Base-by-base conservation (phyloP, 2,329 filamentous ascomycete species). In the Hymenoscyphus occultus region DNA sequence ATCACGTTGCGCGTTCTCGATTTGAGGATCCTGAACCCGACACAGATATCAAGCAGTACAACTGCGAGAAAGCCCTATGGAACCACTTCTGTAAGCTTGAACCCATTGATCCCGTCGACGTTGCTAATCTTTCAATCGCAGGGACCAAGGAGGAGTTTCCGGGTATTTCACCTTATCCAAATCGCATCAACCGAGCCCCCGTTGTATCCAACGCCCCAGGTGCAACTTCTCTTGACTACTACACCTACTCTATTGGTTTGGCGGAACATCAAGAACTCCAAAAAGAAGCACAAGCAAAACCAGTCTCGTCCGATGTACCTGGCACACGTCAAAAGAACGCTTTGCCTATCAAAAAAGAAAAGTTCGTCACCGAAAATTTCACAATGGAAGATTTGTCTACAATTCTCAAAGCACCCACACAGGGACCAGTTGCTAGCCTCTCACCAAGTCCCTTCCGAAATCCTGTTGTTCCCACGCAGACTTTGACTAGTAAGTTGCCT, bases 1-100 rank as follows among this genome's bases (percentile, higher is more conserved):
- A 61, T 1, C 28, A 28, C 12, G 16, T 61, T 22, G 40, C 59
- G 2, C 22, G 13, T 35, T 31, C 10, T 9, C 22, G 45, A 22
- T 56, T 19, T 39, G 42, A 61, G 31, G 42, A 61, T 56, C 40
- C 40, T 1, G 40, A 51, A 3, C 28, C 42, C 13, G 59, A 61
- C 14, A 16, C 35, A 16, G 59, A 61, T 56, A 39, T 61, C 40
- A 61, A 54, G 32, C 40, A 51, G 32, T 61, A 19, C 32, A 31
- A 16, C 10, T 28, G 14, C 35, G 59, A 61, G 45, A 51, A 39
- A 32, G 22, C 10, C 3, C 16, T 61, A 5, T 61, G 59, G 59
- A 14, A 19, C 9, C 28, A 35, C 5, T 61, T 61, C n/a, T 61
- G 59, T 61, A 39, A 51, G 59, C 9, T 7, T 45, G 1, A 40